Base-by-base conservation (phyloP, 495 filamentous ascomycete genomes). In the Staphylotrichum tortipilum region DNA sequence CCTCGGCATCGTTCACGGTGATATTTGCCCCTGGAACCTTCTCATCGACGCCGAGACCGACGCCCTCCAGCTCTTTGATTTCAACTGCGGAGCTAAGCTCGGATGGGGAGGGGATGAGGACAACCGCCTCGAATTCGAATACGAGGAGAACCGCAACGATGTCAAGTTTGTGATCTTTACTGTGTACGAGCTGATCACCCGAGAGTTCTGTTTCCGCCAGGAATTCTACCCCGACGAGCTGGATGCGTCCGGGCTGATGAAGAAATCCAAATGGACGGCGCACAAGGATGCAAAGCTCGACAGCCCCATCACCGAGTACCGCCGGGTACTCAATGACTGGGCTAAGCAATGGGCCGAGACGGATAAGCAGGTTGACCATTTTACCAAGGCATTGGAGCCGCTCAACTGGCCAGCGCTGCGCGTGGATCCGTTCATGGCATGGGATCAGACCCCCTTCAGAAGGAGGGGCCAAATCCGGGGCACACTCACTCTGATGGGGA, bases 1-100 rank as follows among this genome's bases (percentile, higher is more conserved):
- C 23, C 31, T 46, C 18, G 30, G 18, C 12, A 45, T 52, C n/a
- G 30, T 45, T 1, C 49, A 52, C n/a, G 40, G 49, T 22, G 40
- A 52, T 21, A 29, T 45, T 17, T 36, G 40, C 33, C 30, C 40
- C n/a, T 22, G 41, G 19, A 52, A 52, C 49, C 21, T 52, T 15
- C 39, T 52, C 10, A 37, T 52, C 39, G 33, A 45, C 30, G 15
- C 36, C 4, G 23, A 15, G 7, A 39, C 36, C n/a, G 36, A 39
- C 17, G 17, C 4, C 7, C 11, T 39, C 11, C 36, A 39, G 36
- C 36, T 39, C 19, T 39, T 39, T 12, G 36, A 39, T 15, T 39
- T 39, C 36, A 39, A 39, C 8, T 39, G n/a, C n/a, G 36, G 5
- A 15, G 36, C 36, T 19, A 39, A 39, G 36, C 36, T 39, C 18